These are phyloP conservation scores for Neoboletus magnificus DNA, from an alignment of 768 basidiomycete genomes.

Conservation along the genomic window DNA sequence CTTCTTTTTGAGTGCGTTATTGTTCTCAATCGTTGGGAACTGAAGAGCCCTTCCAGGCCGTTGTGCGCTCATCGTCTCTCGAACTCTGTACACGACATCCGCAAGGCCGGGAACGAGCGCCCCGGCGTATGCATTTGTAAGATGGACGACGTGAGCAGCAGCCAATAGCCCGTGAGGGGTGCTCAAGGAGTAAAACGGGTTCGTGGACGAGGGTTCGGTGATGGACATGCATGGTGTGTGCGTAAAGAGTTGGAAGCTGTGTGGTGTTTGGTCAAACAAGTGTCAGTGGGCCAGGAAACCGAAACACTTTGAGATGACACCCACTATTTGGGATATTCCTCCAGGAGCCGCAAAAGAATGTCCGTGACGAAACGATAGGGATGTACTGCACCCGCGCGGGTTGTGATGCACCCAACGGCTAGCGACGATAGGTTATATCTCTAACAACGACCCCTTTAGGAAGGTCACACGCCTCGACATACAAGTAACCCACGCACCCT, in stretches of 20 bases:
- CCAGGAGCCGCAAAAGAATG: slow-evolving; percentile 51
- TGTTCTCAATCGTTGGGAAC: slow-evolving; percentile 1
- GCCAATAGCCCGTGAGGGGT: slow-evolving; percentile 42
- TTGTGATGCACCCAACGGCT: slow-evolving; percentile 49
- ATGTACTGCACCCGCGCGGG: slow-evolving; percentile 59
- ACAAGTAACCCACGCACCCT: slow-evolving; percentile 26
- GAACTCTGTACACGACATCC: slow-evolving; percentile 29
- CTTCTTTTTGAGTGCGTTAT: slow-evolving; percentile 14
- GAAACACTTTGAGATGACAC: slow-evolving; percentile 13
- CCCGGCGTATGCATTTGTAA: slow-evolving; percentile 54
- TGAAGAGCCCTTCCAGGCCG: slow-evolving; percentile 42
- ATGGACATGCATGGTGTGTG: slow-evolving; percentile 41
- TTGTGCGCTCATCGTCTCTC: slow-evolving; percentile 66
- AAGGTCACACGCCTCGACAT: neutral
- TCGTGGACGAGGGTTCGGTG: slow-evolving; percentile 19
- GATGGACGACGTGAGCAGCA: slow-evolving; percentile 46
- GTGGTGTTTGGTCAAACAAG: neutral
- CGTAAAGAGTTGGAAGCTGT: slow-evolving; percentile 42
- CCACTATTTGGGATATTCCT: slow-evolving; percentile 41
- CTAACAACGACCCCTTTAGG: slow-evolving; percentile 31
- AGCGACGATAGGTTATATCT: slow-evolving; percentile 45
- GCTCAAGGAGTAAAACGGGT: slow-evolving; percentile 36
- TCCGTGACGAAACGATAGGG: slow-evolving; percentile 68
- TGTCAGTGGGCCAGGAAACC: slow-evolving; percentile 1
- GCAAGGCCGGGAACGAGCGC: slow-evolving; percentile 43